Evolutionary conservation across 768 basidiomycete genomes (phyloP), one percentile per base, ranked within the genome.

Genomic region (Tricholoma terreum): DNA sequence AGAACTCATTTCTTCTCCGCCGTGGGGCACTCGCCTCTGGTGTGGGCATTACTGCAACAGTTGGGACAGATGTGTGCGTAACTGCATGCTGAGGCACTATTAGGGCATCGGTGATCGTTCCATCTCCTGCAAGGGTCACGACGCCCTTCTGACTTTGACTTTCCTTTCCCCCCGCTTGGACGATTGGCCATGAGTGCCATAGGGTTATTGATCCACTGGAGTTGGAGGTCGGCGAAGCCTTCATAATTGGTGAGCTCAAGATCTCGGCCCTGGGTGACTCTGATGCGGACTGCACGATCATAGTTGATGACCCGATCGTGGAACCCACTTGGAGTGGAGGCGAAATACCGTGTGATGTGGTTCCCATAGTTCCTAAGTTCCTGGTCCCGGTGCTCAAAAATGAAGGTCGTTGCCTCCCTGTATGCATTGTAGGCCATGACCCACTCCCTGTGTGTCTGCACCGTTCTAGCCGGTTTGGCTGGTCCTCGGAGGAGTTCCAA

Each of bases 271-370:
- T 59, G 55, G 0, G 55, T 46, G 15, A 59, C 57, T 2, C 57
- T 11, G 33, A 59, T 30, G 3, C 58, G 21, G 48, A 67, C 51
- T 9, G 60, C 60, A 22, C 52, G 52, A 36, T 77, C 74, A 54
- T 62, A 73, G 4, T 65, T 11, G 56, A 75, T 66, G 59, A 75
- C 50, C 3, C 55, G 38, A 12, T 7, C 5, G 30, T 67, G 70
- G 19, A 24, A 17, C 19, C 27, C 17, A 9, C 6, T 2, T 9
- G 42, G 42, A 4, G 14, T 6, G 19, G 42, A 43, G 17, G 53
- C 38, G 59, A 70, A 67, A 22, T 65, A 34, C 0, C 50, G 36
- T 5, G 42, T 35, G 61, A 43, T 22, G 15, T 50, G 30, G 1
- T 33, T 34, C 7, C 50, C 50, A 34, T 50, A 50, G 3, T 4